phyloP scores from a whole-genome alignment of 1,139 yeast species.

The Lodderomyces orthopsilosis region DNA sequence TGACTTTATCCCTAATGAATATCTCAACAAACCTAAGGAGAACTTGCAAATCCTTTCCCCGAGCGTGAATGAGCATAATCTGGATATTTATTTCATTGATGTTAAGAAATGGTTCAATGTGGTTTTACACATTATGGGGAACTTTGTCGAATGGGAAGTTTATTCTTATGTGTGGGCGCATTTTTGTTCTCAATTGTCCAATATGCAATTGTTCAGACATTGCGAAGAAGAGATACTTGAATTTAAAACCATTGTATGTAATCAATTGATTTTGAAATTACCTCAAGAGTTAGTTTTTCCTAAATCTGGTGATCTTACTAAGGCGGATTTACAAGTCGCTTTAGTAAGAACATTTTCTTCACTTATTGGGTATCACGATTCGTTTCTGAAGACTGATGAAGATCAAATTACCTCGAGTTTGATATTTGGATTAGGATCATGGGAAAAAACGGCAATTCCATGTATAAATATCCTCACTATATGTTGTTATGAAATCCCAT shows the following conservation, averaged over 20 bases:
- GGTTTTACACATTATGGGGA: constrained; percentile 49
- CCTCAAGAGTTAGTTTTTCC: constrained; percentile 48
- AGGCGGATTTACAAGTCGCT: constrained; percentile 66
- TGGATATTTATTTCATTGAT: constrained; percentile 31
- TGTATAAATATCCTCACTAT: constrained; percentile 73
- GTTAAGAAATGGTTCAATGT: constrained; percentile 52
- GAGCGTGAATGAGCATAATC: constrained; percentile 6
- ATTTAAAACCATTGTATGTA: constrained; percentile 53
- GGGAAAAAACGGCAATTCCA: constrained; percentile 79
- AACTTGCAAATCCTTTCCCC: constrained; percentile 13
- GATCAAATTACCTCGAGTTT: constrained; percentile 68
- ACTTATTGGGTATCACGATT: constrained; percentile 61
- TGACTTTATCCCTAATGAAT: constrained; percentile 44
- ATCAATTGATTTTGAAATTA: constrained; percentile 54
- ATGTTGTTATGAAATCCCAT: constrained; percentile 79
- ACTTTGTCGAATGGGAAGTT: constrained; percentile 66
- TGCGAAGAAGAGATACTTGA: constrained; percentile 44
- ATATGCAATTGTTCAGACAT: constrained; percentile 51
- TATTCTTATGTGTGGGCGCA: constrained; percentile 69
- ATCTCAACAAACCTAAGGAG: constrained; percentile 32
- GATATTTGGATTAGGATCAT: constrained; percentile 62
- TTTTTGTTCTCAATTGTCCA: constrained; percentile 69
- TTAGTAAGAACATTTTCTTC: constrained; percentile 65
- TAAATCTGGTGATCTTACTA: constrained; percentile 34
- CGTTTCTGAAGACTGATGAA: constrained; percentile 59